A percentile compares a stretch with the other conserved stretches of the same genome.
Evolutionary conservation across 495 filamentous ascomycete genomes (phyloP).

Genomic region (Xylaria telfairii): DNA sequence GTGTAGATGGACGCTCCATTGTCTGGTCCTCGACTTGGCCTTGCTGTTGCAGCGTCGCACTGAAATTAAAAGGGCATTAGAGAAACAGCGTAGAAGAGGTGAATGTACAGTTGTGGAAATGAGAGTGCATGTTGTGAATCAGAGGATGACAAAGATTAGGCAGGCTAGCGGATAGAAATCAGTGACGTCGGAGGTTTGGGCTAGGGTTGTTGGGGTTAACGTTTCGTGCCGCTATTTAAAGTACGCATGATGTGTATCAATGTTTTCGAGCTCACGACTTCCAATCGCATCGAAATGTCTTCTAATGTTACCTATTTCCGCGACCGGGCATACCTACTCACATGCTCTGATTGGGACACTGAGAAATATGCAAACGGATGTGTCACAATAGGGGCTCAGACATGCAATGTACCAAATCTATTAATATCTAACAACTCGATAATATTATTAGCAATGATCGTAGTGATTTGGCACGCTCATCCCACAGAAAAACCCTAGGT

Average conservation of each 20-base stretch:
- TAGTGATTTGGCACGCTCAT: neutral
- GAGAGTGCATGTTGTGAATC: neutral
- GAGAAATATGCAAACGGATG: neutral
- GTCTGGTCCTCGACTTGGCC: neutral
- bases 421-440: constrained; percentile 11
- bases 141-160: neutral
- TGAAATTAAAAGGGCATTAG: neutral
- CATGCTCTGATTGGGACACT: neutral
- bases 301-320: neutral
- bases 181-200: constrained; percentile 36
- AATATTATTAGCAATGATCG: constrained; percentile 3
- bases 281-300: neutral
- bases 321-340: neutral
- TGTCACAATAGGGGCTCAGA: neutral
- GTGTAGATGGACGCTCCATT: constrained; percentile 63
- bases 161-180: constrained; percentile 9
- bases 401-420: neutral
- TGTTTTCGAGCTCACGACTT: neutral
- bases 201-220: neutral
- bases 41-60: neutral
- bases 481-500: neutral
- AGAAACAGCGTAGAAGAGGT: neutral
- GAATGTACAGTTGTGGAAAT: neutral
- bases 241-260: neutral
- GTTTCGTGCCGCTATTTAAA: constrained; percentile 3